phyloP scores from a whole-genome alignment of 176 grass and related monocot genomes.

The Neostapfia colusana region DNA sequence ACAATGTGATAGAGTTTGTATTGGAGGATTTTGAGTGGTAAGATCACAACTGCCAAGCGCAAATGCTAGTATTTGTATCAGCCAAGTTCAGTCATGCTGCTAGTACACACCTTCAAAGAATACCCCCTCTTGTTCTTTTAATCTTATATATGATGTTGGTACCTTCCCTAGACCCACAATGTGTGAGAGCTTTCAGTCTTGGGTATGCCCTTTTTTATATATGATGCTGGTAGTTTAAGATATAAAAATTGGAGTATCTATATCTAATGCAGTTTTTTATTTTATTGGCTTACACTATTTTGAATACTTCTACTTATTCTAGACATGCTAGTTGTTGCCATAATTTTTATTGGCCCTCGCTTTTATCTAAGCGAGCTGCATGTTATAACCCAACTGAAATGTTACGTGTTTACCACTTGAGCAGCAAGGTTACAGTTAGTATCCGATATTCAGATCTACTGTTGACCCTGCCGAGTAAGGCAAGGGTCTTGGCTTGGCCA shows the following conservation, averaged over 20 bases:
- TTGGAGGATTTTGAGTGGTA: slow-evolving; percentile 96
- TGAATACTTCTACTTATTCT: neutral
- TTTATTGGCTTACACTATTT: slow-evolving; percentile 6
- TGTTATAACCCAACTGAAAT: slow-evolving; percentile 22
- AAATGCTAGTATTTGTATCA: neutral
- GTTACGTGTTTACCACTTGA: slow-evolving; percentile 26
- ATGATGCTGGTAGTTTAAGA: neutral
- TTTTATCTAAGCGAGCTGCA: neutral
- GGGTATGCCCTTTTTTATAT: too few species aligned
- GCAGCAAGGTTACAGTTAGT: slow-evolving; percentile 86
- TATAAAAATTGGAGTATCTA: neutral
- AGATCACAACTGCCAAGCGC: slow-evolving; percentile 9
- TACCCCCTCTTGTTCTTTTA: neutral
- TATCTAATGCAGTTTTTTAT: neutral
- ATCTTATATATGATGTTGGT: neutral
- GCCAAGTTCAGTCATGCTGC: slow-evolving; percentile 4
- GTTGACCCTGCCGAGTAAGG: slow-evolving; percentile 66
- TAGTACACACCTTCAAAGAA: neutral
- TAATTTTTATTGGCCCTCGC: neutral
- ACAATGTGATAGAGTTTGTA: slow-evolving; percentile 85
- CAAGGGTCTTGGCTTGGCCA: slow-evolving; percentile 90
- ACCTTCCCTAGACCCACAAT: too few species aligned
- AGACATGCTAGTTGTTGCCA: neutral
- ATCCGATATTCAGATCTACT: slow-evolving; percentile 74
- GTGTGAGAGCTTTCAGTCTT: too few species aligned